phyloP scores from a whole-genome alignment of 2,329 filamentous ascomycete genomes.

The Cadophora sp. region DNA sequence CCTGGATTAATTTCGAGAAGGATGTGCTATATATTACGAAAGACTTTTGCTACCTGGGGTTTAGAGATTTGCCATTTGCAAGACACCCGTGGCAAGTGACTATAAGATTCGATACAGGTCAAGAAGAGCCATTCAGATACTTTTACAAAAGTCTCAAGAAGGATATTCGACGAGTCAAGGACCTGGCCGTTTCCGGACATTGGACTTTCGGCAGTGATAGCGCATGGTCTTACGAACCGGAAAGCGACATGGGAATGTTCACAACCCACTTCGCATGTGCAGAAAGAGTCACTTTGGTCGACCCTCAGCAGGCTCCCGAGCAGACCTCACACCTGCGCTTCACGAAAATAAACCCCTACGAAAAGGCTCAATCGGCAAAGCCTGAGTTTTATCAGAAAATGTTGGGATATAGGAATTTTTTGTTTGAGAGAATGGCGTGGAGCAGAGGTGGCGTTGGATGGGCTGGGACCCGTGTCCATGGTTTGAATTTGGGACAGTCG shows the following conservation, averaged over 20 bases:
- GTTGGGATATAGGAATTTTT: neutral
- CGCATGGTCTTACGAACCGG: neutral
- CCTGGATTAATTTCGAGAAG: neutral
- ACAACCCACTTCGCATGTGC: neutral
- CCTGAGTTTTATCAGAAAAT: neutral
- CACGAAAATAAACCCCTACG: neutral
- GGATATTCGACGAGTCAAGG: slow-evolving; percentile 4
- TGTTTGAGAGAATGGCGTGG: neutral
- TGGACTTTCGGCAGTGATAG: slow-evolving; percentile 7
- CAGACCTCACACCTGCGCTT: neutral
- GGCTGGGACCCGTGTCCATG: neutral
- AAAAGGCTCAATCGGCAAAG: neutral
- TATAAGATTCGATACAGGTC: neutral
- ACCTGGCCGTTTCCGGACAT: neutral
- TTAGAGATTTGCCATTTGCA: neutral
- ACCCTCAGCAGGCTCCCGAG: slow-evolving; percentile 1
- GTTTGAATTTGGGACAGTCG: slow-evolving; percentile 2
- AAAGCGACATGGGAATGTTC: neutral
- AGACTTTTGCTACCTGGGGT: neutral
- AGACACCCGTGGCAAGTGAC: neutral
- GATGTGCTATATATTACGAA: slow-evolving; percentile 2
- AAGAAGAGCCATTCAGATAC: slow-evolving; percentile 2
- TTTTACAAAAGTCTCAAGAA: neutral
- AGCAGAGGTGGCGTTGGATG: neutral
- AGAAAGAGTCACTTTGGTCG: neutral